phyloP scores from a whole-genome alignment of 441 rosid species.

The Bocquillonia castaneifolia region DNA sequence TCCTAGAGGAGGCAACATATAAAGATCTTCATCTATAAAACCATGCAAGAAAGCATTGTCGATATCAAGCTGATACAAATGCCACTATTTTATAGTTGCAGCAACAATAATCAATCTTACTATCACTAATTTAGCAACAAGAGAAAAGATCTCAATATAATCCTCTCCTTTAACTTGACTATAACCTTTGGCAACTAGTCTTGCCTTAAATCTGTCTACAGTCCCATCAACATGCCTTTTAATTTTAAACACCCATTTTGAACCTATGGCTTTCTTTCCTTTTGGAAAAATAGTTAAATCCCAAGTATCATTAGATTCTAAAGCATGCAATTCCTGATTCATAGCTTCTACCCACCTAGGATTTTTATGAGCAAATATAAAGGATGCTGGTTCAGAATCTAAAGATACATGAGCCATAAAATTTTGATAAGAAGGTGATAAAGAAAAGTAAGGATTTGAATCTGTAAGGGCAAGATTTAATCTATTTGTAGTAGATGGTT shows the following conservation, averaged over 20 bases:
- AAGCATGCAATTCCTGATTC: not conserved
- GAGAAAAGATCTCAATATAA: not conserved
- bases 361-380: not conserved
- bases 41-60: not conserved
- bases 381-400: not conserved
- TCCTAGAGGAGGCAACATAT: not conserved
- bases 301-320: not conserved
- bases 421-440: too few species aligned
- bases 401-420: too few species aligned
- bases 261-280: too few species aligned
- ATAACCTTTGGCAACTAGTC: not conserved
- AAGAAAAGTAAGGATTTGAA: too few species aligned
- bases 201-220: not conserved
- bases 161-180: not conserved
- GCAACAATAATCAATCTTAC: not conserved
- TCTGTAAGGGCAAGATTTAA: too few species aligned
- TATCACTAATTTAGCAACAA: not conserved
- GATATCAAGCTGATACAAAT: not conserved
- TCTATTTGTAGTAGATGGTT: too few species aligned
- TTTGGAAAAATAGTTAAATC: too few species aligned
- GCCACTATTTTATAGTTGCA: not conserved
- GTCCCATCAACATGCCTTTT: too few species aligned
- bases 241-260: too few species aligned
- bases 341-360: not conserved
- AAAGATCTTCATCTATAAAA: not conserved